phyloP scores from a whole-genome alignment of 768 basidiomycete genomes.

The Termitomyces sp. region DNA sequence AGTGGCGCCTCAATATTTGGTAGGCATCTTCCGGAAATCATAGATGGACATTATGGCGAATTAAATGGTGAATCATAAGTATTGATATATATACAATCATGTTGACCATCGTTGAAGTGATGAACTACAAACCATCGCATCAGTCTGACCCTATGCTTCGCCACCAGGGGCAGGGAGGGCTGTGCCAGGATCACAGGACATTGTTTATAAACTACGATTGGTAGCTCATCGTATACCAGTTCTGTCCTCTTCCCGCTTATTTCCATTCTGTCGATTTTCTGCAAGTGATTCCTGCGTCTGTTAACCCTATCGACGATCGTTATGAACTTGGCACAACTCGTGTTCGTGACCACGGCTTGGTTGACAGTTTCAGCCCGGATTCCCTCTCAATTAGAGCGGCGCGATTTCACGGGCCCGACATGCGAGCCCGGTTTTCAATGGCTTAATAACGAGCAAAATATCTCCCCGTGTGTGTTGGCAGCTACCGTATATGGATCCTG shows the following conservation, averaged over 20 bases:
- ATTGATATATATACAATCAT: not conserved
- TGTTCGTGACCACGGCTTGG: slow-evolving; percentile 4
- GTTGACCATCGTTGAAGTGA: not conserved
- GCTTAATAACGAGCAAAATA: slow-evolving; percentile 24
- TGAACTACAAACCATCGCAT: not conserved
- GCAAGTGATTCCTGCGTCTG: not conserved
- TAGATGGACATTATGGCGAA: not conserved
- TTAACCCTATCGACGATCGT: not conserved
- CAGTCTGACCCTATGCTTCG: not conserved
- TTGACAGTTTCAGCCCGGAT: not conserved
- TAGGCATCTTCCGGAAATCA: not conserved
- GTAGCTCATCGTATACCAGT: not conserved
- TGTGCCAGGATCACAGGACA: not conserved
- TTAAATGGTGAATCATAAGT: not conserved
- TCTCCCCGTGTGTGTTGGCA: slow-evolving; percentile 32
- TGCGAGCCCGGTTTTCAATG: slow-evolving; percentile 28
- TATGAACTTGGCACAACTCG: not conserved
- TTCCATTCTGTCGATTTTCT: not conserved
- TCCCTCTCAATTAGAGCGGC: not conserved
- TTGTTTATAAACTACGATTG: slow-evolving; percentile 3
- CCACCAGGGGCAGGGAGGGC: not conserved
- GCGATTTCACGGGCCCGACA: slow-evolving; percentile 14
- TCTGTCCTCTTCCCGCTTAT: not conserved
- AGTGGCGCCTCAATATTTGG: not conserved
- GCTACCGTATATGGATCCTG: slow-evolving; percentile 32